Evolutionary conservation across 495 filamentous ascomycete species (phyloP), one percentile per base, ranked within the genome.

Genomic region (Lophiostoma macrostomum): DNA sequence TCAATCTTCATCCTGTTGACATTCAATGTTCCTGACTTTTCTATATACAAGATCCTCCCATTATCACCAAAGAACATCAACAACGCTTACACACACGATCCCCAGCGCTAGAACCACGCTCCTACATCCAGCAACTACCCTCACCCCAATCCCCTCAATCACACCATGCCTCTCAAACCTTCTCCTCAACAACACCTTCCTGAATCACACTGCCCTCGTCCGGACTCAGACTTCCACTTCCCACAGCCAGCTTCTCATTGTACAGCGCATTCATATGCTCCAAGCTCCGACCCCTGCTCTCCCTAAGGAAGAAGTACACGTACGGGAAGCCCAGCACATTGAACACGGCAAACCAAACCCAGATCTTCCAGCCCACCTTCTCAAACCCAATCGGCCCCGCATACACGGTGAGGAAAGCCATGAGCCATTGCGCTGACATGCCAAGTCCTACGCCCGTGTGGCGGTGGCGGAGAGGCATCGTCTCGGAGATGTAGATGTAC

Each of bases 281-380:
- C 31, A 46, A 29, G 30, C 22, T 38, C 13, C 30, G 51, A 34
- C 41, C 51, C n/a, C 51, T 22, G n/a, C 19, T 48, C 43, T 55
- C 18, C 7, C 7, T 16, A 30, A 47, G 31, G 11, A 47, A 43
- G 40, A 39, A 34, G 22, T 55, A 49, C 34, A 37, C 28, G 22
- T 56, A 43, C 14, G 45, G 43, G 2, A 29, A 46, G 0, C 42
- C 52, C 23, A 42, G 34, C 16, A 34, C 18, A n/a, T 32, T 47
- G 28, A 47, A 47, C 22, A 22, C 43, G 12, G 28, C 19, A 31
- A 58, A 42, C 54, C 35, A 58, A 24, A 58, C 37, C 54, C 54
- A 58, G 12, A 47, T 51, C 46, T 58, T 51, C 54, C 54, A 58
- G n/a, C 54, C 54, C 14, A 58, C 54, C 13, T 52, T 58, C 10